These are phyloP conservation scores for Sergeia podlipaevii DNA, from an alignment of 208 protist species.

Conservation along the genomic window DNA sequence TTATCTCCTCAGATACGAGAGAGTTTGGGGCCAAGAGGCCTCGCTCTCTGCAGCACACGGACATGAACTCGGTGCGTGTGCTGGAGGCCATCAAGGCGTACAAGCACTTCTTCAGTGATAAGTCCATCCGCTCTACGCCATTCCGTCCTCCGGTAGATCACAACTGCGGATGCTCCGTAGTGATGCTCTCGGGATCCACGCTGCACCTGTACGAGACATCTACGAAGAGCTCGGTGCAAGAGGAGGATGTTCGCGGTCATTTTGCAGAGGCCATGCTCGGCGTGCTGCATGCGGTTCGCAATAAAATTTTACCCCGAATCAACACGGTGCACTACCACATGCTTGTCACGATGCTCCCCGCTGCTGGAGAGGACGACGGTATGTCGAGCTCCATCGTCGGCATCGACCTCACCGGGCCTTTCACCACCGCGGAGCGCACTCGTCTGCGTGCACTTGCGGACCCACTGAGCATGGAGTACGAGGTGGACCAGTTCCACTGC, in stretches of 20 bases:
- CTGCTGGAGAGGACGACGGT: conserved; percentile 6
- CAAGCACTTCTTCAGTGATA: conserved; percentile 51
- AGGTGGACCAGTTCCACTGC: conserved; percentile 49
- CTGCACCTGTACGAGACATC: conserved; percentile 86
- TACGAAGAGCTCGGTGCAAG: conserved; percentile 52
- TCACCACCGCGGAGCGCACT: conserved; percentile 46
- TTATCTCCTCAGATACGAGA: conserved; percentile 74
- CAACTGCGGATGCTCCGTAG: conserved; percentile 73
- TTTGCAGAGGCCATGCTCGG: conserved; percentile 84
- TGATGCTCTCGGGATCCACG: conserved; percentile 56
- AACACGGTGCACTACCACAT: conserved; percentile 85
- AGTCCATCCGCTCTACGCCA: conserved; percentile 42
- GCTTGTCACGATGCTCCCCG: conserved; percentile 54
- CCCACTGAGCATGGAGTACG: conserved; percentile 52
- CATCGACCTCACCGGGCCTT: conserved; percentile 63
- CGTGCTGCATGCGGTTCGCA: conserved; percentile 53
- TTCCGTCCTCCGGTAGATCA: conserved; percentile 60
- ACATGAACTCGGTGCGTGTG: conserved; percentile 56
- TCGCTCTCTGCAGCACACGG: conserved; percentile 31
- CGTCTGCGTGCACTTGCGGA: conserved; percentile 50
- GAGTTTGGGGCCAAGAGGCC: conserved; percentile 24
- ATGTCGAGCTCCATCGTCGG: conserved; percentile 49
- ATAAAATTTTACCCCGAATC: conserved; percentile 54
- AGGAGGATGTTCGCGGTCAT: conserved; percentile 69
- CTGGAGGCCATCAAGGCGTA: conserved; percentile 50